phyloP scores from a whole-genome alignment of 2,329 filamentous ascomycete species.

The Botrytis fabae region DNA sequence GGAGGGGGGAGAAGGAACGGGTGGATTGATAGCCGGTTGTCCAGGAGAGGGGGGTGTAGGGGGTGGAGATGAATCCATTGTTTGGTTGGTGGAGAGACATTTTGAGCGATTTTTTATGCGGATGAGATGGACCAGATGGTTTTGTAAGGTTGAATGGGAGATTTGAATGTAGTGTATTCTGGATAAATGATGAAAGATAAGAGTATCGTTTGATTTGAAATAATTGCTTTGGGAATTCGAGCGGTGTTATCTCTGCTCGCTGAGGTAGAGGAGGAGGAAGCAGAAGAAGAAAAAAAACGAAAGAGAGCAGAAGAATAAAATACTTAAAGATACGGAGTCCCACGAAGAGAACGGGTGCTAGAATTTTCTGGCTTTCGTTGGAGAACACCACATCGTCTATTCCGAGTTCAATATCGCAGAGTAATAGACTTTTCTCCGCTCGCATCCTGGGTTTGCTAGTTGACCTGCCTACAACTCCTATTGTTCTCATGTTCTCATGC shows the following conservation, averaged over 20 bases:
- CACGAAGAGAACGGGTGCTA: not conserved
- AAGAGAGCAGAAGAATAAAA: not conserved
- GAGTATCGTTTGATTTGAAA: not conserved
- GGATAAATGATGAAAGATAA: not conserved
- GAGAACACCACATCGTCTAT: not conserved
- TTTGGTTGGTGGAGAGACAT: not conserved
- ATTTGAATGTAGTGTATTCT: not conserved
- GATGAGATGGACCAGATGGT: not conserved
- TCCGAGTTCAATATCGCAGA: not conserved
- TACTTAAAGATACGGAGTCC: not conserved
- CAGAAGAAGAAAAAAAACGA: not conserved
- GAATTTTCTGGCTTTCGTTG: not conserved
- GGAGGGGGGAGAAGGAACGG: not conserved
- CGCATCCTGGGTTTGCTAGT: not conserved
- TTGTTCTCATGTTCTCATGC: not conserved
- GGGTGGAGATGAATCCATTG: not conserved
- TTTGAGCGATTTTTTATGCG: not conserved
- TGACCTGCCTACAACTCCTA: not conserved
- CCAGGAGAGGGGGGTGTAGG: not conserved
- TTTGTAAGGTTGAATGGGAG: not conserved
- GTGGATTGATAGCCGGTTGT: not conserved
- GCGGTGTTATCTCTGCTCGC: not conserved
- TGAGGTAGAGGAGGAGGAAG: not conserved
- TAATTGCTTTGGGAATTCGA: not conserved
- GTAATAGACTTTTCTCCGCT: not conserved